Evolutionary conservation across 345 rosid species (phyloP), one percentile per base, ranked within the genome.

Genomic region (Dovyalis caffra): DNA sequence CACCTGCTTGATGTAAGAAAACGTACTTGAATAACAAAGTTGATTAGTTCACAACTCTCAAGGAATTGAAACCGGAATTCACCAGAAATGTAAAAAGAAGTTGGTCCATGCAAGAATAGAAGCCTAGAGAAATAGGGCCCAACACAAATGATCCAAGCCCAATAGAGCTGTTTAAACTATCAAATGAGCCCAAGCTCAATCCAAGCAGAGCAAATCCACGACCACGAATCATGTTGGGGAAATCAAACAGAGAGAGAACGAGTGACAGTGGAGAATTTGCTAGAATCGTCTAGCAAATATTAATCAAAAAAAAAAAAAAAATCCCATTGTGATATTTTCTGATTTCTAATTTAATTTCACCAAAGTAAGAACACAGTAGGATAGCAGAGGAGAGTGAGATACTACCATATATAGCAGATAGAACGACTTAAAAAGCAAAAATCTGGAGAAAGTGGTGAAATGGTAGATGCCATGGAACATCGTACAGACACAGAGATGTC

Each of bases 391-490:
- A 20, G 56, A 49, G 23, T 18, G 56, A 8, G 23, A 49, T 20
- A 12, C 16, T 12, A 43, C 47, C 47, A 12, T 43, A 43, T 43
- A 43, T 43, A 49, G 23, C 8, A 49, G 20, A n/a, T 9, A 23
- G 60, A 26, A 49, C 58, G n/a, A 5, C 25, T 15, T 6, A 14
- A 8, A 31, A 67, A 69, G 68, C 66, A 60, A 31, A 53, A n/a
- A 8, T 10, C 25, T 56, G 12, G 61, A 26, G 49, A 32, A 58
- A 25, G 26, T 4, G 35, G 29, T 20, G 51, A 15, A 70, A 73
- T 67, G 83, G 80, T 64, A 69, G 74, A 76, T 82, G 83, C 70
- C 72, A 87, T 88, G 93, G 85, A 86, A 23, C 61, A 56, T 56
- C 60, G 28, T 53, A 70, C 45, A 62, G 82, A 86, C 72, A 8